phyloP scores from a whole-genome alignment of 23 red algal genomes.

The Gracilaria caudata region DNA sequence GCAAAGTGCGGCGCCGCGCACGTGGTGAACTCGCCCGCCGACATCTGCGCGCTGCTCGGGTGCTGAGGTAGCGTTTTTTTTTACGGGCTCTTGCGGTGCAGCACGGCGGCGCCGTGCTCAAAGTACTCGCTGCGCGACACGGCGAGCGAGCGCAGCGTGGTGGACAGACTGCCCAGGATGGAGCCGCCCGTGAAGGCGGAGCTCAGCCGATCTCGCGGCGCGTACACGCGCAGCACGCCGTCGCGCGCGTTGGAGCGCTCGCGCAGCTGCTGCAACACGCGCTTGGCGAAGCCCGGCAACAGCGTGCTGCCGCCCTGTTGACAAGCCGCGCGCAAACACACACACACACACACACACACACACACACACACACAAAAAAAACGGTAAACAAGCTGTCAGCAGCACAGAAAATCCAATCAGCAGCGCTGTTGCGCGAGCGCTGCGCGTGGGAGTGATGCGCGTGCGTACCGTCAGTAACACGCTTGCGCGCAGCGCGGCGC shows the following conservation, averaged over 20 bases:
- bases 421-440: not conserved
- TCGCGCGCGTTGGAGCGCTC: not conserved
- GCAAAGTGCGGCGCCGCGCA: not conserved
- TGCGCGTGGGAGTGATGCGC: not conserved
- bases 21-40: slow-evolving; percentile 10
- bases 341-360: not conserved
- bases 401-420: not conserved
- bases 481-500: slow-evolving; percentile 41
- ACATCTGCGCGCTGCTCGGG: slow-evolving; percentile 7
- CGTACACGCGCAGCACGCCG: slow-evolving; percentile 76
- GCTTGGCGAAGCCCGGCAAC: slow-evolving; percentile 76
- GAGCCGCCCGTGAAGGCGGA: slow-evolving; percentile 81
- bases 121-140: slow-evolving; percentile 74
- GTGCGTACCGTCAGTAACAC: slow-evolving; percentile 66
- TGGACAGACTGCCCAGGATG: slow-evolving; percentile 76
- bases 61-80: not conserved
- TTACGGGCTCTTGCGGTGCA: slow-evolving; percentile 36
- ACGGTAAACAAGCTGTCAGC: too few species aligned
- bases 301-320: slow-evolving; percentile 74
- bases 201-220: slow-evolving; percentile 72
- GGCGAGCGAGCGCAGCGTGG: slow-evolving; percentile 84
- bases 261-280: slow-evolving; percentile 60
- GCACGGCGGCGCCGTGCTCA: slow-evolving; percentile 53
- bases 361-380: not conserved
- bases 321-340: not conserved